Evolutionary conservation across 2,329 filamentous ascomycete genomes (phyloP).

Genomic region (Alternaria solani): DNA sequence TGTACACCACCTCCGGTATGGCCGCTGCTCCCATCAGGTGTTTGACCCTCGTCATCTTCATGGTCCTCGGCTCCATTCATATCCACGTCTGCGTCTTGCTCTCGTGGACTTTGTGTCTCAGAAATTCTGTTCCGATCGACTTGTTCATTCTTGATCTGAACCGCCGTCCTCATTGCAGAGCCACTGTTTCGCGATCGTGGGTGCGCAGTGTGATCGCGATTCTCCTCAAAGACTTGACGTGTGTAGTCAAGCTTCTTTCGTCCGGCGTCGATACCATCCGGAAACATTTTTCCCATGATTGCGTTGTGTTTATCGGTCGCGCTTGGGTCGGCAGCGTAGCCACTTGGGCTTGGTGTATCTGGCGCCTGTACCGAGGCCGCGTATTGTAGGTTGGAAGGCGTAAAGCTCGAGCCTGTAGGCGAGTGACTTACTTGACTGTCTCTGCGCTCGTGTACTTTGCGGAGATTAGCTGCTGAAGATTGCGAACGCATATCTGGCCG

Average conservation of each 20-base stretch:
- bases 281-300: constrained; percentile 51
- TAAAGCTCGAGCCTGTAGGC: constrained; percentile 28
- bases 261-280: constrained; percentile 44
- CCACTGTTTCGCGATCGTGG: constrained; percentile 25
- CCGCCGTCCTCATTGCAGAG: constrained; percentile 9
- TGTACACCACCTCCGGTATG: not conserved
- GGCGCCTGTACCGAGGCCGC: constrained; percentile 18
- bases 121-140: constrained; percentile 20
- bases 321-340: constrained; percentile 13
- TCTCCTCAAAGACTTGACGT: constrained; percentile 43
- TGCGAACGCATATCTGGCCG: constrained; percentile 61
- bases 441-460: constrained; percentile 61
- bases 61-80: constrained; percentile 35
- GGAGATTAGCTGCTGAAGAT: constrained; percentile 60
- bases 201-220: constrained; percentile 36
- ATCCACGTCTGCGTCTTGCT: constrained; percentile 33
- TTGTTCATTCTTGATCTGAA: constrained; percentile 37
- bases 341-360: constrained; percentile 44
- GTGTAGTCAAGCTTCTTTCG: constrained; percentile 44
- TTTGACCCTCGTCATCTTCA: constrained; percentile 32
- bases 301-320: constrained; percentile 39
- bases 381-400: constrained; percentile 33
- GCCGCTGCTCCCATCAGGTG: constrained; percentile 13
- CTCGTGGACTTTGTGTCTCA: constrained; percentile 21
- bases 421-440: constrained; percentile 45